Evolutionary conservation across 495 filamentous ascomycete species (phyloP), one percentile per base, ranked within the genome.

Genomic region (Xanthoparmelia taractica): DNA sequence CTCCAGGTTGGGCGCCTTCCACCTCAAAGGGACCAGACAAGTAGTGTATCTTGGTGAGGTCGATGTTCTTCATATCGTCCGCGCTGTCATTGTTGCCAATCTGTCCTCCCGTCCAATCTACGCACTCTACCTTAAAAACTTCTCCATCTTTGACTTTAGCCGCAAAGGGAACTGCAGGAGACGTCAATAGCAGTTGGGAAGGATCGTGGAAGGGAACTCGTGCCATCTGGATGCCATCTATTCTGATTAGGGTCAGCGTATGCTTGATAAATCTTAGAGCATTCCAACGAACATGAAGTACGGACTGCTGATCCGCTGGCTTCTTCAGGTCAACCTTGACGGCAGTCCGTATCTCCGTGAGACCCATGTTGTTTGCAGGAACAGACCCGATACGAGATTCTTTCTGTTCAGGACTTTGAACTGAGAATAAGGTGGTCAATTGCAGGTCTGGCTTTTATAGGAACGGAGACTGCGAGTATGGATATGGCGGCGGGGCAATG

Each of bases 211-310:
- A 45, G n/a, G 36, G 34, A 47, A 45, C 7, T 31, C 80, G 40
- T 78, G 91, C 90, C 86, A 67, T 96, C 92, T 41, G 92, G 92
- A 71, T 97, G 92, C 92, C 92, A 97, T 75, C 92, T 77, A 72
- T 97, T 97, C 90, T 93, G 67, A 23, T 23, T 25, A 57, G 8
- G 18, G 34, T 69, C 27, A 67, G 58, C 37, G 57, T 10, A 29
- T 41, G 67, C 29, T 45, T 43, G 18, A 33, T 59, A 12, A 18
- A 58, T 25, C 6, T 20, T 31, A 45, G 60, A 8, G 43, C 25
- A 23, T 34, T 2, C 29, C 37, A 23, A 73, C 86, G 71, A 80
- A 91, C 90, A 75, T 96, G 92, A 18, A 96, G 77, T 60, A 85
- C 81, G 8, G 80, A 69, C 71, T 95, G 91, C 70, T 91, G 83